Base-by-base conservation (phyloP, 768 basidiomycete genomes). In the Clitopilus passeckerianus region DNA sequence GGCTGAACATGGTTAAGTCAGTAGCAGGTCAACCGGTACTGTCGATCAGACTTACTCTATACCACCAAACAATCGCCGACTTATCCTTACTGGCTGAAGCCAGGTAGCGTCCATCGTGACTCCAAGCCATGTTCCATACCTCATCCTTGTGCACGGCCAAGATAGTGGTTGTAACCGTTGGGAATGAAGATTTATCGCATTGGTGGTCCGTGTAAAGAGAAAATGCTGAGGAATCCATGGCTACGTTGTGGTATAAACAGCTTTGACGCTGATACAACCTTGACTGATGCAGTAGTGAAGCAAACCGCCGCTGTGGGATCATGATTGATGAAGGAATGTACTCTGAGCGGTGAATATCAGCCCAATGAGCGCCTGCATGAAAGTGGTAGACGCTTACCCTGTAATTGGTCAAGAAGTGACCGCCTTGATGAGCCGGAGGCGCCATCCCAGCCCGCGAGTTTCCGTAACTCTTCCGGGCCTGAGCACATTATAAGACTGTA, bases 71-170 rank as follows among this genome's bases (percentile, higher is more conserved):
- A 58, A 97, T 91, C 6, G 90, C 94, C 5, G 82, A 80, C 75
- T 84, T 86, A 73, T 98, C 96, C 71, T 85, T 91, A 58, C 95
- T 90, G 35, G 90, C 91, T 63, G 87, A 95, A 30, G 95, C 97
- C 54, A 99, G 78, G 66, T 82, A 87, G 54, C 74, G 72, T 1
- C 97, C 97, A 69, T 89, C 87, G 65, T 91, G 92, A 72, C 94
- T 96, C 95, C 95, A 99, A 69, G 89, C 90, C 60, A 98, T 73
- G 68, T 90, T 87, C 95, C 96, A 98, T 44, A 99, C 95, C 70
- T 99, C 94, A 68, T 98, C 93, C 10, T 79, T 82, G 72, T 98
- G 96, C 30, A 88, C 91, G 50, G 87, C 83, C 60, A 98, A 76
- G 56, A 95, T 87, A 23, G 90, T 88, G 2, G 93, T 95, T 12